Conservation (phyloP, 2,329 filamentous ascomycete species). For the Calonectria crousiana region DNA sequence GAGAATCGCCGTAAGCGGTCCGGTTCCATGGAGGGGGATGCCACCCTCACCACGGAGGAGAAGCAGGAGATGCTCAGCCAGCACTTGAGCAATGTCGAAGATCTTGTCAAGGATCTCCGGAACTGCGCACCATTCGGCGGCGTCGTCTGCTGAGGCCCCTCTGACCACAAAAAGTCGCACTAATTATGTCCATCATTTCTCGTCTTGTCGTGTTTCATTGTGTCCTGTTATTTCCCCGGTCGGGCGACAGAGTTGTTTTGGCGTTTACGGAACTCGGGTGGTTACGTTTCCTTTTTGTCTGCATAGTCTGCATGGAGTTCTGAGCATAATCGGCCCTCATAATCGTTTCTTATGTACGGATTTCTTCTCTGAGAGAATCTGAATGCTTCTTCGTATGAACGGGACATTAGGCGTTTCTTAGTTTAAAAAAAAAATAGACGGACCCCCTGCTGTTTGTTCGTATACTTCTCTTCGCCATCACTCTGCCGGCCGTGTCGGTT, state of each 20-base stretch:
- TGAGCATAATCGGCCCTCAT: conserved; percentile 34
- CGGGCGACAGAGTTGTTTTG: conserved; percentile 8
- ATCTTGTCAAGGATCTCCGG: conserved; percentile 85
- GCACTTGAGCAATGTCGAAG: conserved; percentile 86
- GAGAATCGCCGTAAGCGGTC: conserved; percentile 49
- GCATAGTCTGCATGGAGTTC: conserved; percentile 40
- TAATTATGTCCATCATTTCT: conserved; percentile 2
- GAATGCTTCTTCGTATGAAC: conserved; percentile 42
- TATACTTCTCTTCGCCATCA: conserved; percentile 11
- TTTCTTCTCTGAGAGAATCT: conserved; percentile 32
- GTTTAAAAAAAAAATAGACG: conserved; percentile 38
- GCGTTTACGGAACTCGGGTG: conserved; percentile 36
- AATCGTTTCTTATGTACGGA: conserved; percentile 38
- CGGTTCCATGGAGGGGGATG: conserved; percentile 55
- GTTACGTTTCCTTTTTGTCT: conserved; percentile 12
- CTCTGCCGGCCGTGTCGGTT: conserved; percentile 19
- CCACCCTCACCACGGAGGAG: conserved; percentile 75
- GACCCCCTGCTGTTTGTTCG: conserved; percentile 24
- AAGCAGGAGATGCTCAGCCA: conserved; percentile 84
- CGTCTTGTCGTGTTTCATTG: not conserved
- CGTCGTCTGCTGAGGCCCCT: conserved; percentile 57
- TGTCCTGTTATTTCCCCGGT: not conserved
- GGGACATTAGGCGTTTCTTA: conserved; percentile 44
- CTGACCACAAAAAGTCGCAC: not conserved
- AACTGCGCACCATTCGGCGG: conserved; percentile 82